Evolutionary conservation across 2,329 filamentous ascomycete species (phyloP).

Genomic region (Cordyceps javanica): DNA sequence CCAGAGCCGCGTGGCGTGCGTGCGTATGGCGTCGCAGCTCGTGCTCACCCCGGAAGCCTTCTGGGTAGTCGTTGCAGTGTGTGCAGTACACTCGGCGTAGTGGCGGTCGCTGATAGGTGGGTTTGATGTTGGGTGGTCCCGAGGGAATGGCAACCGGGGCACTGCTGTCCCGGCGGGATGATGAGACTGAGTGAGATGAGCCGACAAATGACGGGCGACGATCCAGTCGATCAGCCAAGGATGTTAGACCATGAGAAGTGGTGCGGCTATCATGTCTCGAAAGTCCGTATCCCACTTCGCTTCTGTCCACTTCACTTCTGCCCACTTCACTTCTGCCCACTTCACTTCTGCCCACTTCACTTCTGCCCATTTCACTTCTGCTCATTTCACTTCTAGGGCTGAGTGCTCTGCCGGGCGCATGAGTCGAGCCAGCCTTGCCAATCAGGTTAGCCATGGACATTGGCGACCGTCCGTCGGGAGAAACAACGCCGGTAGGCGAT

Average conservation of each 20-base stretch:
- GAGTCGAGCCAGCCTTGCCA: not conserved
- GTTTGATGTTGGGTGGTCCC: constrained; percentile 19
- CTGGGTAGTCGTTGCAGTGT: constrained; percentile 73
- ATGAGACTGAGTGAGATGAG: constrained; percentile 1
- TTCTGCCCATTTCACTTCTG: not conserved
- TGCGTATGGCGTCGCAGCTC: constrained; percentile 67
- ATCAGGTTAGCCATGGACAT: constrained; percentile 7
- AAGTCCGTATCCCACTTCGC: not conserved
- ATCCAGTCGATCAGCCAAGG: not conserved
- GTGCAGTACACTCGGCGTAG: constrained; percentile 70
- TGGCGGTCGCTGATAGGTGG: constrained; percentile 47
- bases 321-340: not conserved
- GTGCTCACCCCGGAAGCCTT: constrained; percentile 87
- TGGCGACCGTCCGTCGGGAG: not conserved
- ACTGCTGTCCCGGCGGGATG: constrained; percentile 7
- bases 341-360: not conserved
- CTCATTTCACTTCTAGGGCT: constrained; percentile 3
- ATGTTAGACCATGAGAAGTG: not conserved
- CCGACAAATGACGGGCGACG: not conserved
- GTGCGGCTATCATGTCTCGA: not conserved
- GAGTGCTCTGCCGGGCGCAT: not conserved
- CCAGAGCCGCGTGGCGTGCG: constrained; percentile 49
- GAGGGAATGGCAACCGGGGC: constrained; percentile 8
- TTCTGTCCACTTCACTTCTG: not conserved
- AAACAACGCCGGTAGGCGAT: not conserved